Conservation (phyloP, 495 filamentous ascomycete species). For the Evernia prunastri region DNA sequence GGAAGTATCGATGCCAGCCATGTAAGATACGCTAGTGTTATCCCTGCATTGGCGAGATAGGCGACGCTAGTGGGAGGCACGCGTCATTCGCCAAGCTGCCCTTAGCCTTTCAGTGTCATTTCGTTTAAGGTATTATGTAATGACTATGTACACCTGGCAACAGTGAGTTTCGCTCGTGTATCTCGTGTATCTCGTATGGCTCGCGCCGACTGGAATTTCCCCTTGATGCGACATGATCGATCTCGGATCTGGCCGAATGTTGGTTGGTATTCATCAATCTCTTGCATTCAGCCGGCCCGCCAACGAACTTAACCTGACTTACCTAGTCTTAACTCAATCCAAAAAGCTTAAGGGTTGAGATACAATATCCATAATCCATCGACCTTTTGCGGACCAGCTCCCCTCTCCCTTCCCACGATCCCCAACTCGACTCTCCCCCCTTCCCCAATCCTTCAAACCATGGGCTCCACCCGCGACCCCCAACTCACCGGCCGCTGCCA, state of each 20-base stretch:
- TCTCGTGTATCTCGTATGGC: conserved; percentile 3
- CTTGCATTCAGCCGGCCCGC: background rate
- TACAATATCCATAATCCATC: background rate
- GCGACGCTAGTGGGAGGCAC: background rate
- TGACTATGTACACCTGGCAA: no score
- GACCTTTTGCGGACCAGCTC: no score
- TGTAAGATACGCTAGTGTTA: background rate
- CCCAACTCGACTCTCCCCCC: background rate
- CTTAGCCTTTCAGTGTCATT: no score
- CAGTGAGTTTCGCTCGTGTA: background rate
- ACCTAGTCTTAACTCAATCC: no score
- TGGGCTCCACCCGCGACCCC: background rate
- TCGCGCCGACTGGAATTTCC: background rate
- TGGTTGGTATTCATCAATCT: background rate
- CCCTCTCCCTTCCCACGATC: background rate
- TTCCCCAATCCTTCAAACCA: background rate
- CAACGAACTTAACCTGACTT: background rate
- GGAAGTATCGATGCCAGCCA: background rate
- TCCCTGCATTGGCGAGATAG: conserved; percentile 4
- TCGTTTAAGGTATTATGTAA: no score
- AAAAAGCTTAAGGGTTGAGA: background rate
- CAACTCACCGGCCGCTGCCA: background rate
- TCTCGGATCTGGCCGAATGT: background rate
- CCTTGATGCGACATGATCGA: background rate
- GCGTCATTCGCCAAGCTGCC: background rate